A percentile compares a stretch with the other conserved stretches of the same genome.
Evolutionary conservation across 1,284 basidiomycete genomes (phyloP).

Genomic region (Ceratobasidium sp.): DNA sequence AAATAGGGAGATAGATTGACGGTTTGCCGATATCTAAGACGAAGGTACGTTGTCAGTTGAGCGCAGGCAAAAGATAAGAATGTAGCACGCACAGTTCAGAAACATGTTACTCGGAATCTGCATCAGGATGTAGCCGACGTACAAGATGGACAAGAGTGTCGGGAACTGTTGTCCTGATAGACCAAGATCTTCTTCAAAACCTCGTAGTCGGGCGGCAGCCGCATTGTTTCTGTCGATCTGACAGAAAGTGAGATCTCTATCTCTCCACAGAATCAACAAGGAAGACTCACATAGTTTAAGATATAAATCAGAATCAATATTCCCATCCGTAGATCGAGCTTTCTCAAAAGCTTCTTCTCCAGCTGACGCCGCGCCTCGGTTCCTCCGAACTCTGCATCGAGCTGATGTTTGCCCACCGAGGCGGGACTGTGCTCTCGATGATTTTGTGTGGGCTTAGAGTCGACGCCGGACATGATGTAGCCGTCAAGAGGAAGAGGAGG

Average conservation of each 20-base stretch:
- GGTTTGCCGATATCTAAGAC: conserved; percentile 69
- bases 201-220: conserved; percentile 71
- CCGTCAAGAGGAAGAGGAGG: not conserved
- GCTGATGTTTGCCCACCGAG: not conserved
- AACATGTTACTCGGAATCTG: conserved; percentile 84
- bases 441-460: conserved; percentile 15
- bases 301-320: conserved; percentile 77
- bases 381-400: conserved; percentile 61
- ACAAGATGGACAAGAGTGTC: conserved; percentile 78
- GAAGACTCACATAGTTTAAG: conserved; percentile 69
- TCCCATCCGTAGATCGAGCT: conserved; percentile 73
- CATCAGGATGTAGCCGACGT: conserved; percentile 74
- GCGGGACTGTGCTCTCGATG: not conserved
- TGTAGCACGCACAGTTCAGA: conserved; percentile 62
- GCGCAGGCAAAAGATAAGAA: not conserved
- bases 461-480: conserved; percentile 26
- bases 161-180: conserved; percentile 76
- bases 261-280: conserved; percentile 12
- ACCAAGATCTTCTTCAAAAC: conserved; percentile 76
- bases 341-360: conserved; percentile 68
- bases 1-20: conserved; percentile 76
- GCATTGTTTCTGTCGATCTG: conserved; percentile 44
- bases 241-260: not conserved
- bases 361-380: conserved; percentile 59
- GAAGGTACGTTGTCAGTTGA: not conserved